phyloP scores from a whole-genome alignment of 441 rosid species.

The Manihot esculenta region DNA sequence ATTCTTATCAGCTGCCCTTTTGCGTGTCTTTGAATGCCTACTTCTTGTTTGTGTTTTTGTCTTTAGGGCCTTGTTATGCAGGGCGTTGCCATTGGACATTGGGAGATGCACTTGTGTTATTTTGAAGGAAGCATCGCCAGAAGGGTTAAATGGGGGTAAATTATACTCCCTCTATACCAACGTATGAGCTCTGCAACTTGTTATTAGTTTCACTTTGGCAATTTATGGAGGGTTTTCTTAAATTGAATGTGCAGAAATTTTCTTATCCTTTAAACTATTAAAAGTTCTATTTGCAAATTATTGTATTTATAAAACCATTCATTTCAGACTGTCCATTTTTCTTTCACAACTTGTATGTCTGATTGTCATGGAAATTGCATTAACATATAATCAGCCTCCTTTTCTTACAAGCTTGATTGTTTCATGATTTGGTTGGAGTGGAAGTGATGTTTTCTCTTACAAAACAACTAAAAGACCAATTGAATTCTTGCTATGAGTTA shows the following conservation, averaged over 20 bases:
- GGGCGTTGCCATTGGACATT: conserved; percentile 83
- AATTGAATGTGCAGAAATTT: not conserved
- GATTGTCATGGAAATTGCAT: not conserved
- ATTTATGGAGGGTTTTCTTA: too few relatives aligned
- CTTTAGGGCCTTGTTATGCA: conserved; percentile 73
- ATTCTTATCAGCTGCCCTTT: not conserved
- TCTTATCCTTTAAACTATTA: not conserved
- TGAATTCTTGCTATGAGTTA: not conserved
- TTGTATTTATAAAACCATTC: not conserved
- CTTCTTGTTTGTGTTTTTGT: conserved; percentile 14
- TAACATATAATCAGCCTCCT: not conserved
- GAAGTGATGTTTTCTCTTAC: not conserved
- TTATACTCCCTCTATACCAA: conserved; percentile 75
- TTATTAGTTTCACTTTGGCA: not conserved
- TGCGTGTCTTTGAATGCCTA: not conserved
- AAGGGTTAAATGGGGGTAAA: conserved; percentile 52
- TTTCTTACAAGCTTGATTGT: not conserved
- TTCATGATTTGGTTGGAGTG: not conserved
- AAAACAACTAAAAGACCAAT: not conserved
- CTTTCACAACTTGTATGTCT: not conserved
- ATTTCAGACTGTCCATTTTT: not conserved
- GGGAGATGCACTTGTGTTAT: conserved; percentile 89
- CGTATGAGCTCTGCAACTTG: conserved; percentile 38
- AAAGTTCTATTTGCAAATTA: not conserved
- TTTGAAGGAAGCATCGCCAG: conserved; percentile 62